phyloP scores from a whole-genome alignment of 257 asterid genomes.

The Petunia axillaris region DNA sequence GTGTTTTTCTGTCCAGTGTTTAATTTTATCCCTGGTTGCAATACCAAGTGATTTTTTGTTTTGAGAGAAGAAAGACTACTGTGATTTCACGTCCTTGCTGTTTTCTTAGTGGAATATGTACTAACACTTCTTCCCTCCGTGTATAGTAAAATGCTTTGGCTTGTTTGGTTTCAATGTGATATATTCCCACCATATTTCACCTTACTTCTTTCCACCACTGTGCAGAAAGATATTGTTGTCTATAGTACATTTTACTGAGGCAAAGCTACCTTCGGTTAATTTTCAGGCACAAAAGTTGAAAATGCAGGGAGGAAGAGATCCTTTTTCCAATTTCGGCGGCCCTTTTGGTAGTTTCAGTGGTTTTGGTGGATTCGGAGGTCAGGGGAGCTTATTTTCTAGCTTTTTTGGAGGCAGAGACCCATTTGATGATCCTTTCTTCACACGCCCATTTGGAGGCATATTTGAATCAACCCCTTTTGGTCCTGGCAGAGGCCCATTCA shows the following conservation, averaged over 20 bases:
- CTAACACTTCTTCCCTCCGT: background rate
- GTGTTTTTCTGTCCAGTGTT: background rate
- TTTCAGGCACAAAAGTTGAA: conserved; percentile 22
- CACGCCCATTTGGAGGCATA: conserved; percentile 62
- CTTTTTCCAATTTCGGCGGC: conserved; percentile 69
- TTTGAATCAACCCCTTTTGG: conserved; percentile 51
- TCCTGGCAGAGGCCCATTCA: conserved; percentile 42
- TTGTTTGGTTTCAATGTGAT: background rate
- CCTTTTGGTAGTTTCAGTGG: conserved; percentile 54
- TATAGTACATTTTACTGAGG: background rate
- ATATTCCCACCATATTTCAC: background rate
- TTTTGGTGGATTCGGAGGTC: conserved; percentile 63
- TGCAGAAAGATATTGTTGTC: conserved; percentile 11
- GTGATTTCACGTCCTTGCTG: background rate
- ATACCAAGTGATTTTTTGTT: background rate
- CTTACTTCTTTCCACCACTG: background rate
- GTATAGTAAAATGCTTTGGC: background rate
- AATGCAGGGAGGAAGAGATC: conserved; percentile 88
- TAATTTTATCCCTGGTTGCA: background rate
- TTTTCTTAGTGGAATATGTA: background rate
- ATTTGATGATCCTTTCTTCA: conserved; percentile 88
- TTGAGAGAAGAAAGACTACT: background rate
- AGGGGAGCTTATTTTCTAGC: conserved; percentile 50
- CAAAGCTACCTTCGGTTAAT: background rate
- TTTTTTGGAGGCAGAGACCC: conserved; percentile 82